Evolutionary conservation across 306 rosid genomes (phyloP).

Genomic region (Cyamopsis tetragonoloba): DNA sequence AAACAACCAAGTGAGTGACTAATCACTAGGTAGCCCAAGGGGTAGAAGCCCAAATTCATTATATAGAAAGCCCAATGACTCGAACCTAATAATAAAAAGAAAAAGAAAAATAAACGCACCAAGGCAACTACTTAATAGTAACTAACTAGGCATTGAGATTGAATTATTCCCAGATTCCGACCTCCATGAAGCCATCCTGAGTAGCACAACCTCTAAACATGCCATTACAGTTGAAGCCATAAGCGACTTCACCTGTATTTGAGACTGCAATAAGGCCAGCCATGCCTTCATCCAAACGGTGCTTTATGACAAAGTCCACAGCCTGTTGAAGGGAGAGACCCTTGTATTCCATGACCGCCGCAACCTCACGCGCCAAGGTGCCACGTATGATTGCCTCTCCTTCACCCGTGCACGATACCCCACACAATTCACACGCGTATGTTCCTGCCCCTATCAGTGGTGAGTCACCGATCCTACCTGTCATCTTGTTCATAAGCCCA

Average conservation of each 20-base stretch:
- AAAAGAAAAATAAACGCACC: background rate
- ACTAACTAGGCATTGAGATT: too few species aligned
- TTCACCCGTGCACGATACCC: constrained; percentile 91
- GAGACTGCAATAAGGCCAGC: constrained; percentile 95
- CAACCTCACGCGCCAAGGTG: constrained; percentile 88
- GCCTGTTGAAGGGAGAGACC: constrained; percentile 74
- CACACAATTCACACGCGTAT: constrained; percentile 78
- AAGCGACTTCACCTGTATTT: constrained; percentile 71
- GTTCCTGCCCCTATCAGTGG: constrained; percentile 88
- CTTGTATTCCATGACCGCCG: constrained; percentile 93
- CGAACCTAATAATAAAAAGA: too few species aligned
- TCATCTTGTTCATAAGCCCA: constrained; percentile 83
- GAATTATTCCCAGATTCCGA: constrained; percentile 79
- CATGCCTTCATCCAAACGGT: constrained; percentile 73
- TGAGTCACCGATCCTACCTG: constrained; percentile 84
- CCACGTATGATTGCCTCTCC: constrained; percentile 96
- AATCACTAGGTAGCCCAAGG: too few species aligned
- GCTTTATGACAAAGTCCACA: constrained; percentile 66
- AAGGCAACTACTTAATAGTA: background rate
- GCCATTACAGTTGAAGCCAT: constrained; percentile 72
- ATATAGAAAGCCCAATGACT: too few species aligned
- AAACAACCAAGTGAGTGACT: too few species aligned
- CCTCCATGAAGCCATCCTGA: constrained; percentile 87
- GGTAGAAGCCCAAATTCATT: too few species aligned
- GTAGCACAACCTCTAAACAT: constrained; percentile 88